A percentile compares a stretch with the other conserved stretches of the same genome.
Conservation (phyloP, 306 rosid genomes). For the Astragalus glycyphyllos region DNA sequence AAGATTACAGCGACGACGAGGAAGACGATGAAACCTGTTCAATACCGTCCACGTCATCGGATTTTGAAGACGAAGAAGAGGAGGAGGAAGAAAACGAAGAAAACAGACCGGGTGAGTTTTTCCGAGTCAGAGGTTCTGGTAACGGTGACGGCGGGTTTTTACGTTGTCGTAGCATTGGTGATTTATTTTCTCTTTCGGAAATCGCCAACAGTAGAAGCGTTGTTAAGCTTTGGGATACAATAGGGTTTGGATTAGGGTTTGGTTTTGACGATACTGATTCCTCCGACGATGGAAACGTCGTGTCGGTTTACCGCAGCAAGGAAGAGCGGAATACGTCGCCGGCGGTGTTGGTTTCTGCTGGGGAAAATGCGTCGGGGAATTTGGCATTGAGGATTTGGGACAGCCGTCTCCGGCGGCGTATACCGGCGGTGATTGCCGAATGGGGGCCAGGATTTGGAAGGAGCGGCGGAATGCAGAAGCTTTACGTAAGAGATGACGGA, state of each 20-base stretch:
- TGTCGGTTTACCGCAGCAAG: constrained; percentile 46
- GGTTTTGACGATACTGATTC: constrained; percentile 26
- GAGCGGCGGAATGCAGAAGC: constrained; percentile 50
- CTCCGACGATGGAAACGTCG: neutral
- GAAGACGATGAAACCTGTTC: constrained; percentile 35
- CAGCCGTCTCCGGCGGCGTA: constrained; percentile 55
- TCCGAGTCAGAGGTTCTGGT: constrained; percentile 49
- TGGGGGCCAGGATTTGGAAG: constrained; percentile 65
- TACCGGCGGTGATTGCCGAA: constrained; percentile 64
- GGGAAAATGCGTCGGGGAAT: constrained; percentile 32
- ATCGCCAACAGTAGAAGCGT: constrained; percentile 64
- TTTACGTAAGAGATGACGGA: constrained; percentile 57
- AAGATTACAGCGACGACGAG: constrained; percentile 47
- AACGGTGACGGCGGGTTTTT: constrained; percentile 30
- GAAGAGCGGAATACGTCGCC: constrained; percentile 41
- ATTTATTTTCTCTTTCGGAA: constrained; percentile 68
- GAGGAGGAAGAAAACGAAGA: constrained; percentile 31
- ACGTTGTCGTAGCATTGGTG: constrained; percentile 55
- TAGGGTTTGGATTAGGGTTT: constrained; percentile 53
- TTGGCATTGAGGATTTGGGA: constrained; percentile 64
- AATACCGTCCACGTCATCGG: constrained; percentile 32
- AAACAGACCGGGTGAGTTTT: constrained; percentile 43
- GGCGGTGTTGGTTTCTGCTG: constrained; percentile 45
- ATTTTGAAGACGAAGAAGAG: constrained; percentile 44
- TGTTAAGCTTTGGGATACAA: constrained; percentile 78